phyloP scores from a whole-genome alignment of 2,329 filamentous ascomycete species.

The Aspergillus amoenus region DNA sequence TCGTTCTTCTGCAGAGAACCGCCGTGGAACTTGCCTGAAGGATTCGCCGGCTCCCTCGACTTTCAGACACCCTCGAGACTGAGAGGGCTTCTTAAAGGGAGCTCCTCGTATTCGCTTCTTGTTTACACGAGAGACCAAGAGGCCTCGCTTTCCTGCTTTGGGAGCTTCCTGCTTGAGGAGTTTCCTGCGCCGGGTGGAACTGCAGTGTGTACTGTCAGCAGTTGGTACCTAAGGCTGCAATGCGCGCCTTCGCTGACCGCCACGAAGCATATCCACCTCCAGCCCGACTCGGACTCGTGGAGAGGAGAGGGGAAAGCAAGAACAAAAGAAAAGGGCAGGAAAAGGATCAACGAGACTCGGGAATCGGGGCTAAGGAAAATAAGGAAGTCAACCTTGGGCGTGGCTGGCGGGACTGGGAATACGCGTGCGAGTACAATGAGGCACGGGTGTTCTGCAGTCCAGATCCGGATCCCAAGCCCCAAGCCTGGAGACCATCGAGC shows the following conservation, averaged over 20 bases:
- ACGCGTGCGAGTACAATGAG: neutral
- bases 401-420: neutral
- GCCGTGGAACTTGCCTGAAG: slow-evolving; percentile 18
- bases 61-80: neutral
- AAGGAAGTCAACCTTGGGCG: neutral
- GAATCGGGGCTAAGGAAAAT: slow-evolving; percentile 2
- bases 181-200: neutral
- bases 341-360: neutral
- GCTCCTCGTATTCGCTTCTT: neutral
- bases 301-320: neutral
- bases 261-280: slow-evolving; percentile 3
- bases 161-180: neutral
- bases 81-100: neutral
- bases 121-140: neutral
- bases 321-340: neutral
- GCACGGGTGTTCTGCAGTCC: neutral
- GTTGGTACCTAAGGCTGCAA: slow-evolving; percentile 16
- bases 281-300: neutral
- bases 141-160: neutral
- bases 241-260: slow-evolving; percentile 13
- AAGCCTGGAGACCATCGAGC: neutral
- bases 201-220: neutral
- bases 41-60: neutral
- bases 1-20: slow-evolving; percentile 21
- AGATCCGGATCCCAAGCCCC: neutral